Percentiles rank a stretch among this genome's conserved stretches.
Conservation (phyloP, 805 yeast genomes). For the Torulaspora microellipsoides region DNA sequence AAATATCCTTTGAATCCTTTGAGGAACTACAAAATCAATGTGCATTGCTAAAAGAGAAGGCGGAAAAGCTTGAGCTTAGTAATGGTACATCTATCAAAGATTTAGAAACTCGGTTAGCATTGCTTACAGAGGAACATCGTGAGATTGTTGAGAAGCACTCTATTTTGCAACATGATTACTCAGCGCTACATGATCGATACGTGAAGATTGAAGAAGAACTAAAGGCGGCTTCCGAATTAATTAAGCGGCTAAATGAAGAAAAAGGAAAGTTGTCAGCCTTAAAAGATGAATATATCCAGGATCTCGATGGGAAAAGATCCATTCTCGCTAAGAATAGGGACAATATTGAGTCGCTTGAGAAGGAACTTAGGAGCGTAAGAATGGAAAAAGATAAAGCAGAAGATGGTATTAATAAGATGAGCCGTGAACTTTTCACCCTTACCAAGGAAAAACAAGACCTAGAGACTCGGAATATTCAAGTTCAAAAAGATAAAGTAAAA, state of each 20-base stretch:
- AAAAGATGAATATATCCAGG: constrained; percentile 35
- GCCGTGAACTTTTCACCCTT: constrained; percentile 68
- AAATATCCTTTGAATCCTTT: constrained; percentile 53
- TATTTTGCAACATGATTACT: constrained; percentile 18
- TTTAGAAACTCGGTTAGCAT: background rate
- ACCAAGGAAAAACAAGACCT: constrained; percentile 53
- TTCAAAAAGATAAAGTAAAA: constrained; percentile 44
- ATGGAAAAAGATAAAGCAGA: constrained; percentile 61
- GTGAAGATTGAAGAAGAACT: constrained; percentile 13
- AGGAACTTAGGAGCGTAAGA: constrained; percentile 25
- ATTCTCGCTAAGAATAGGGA: constrained; percentile 14
- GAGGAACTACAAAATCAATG: constrained; percentile 39
- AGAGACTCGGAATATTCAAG: constrained; percentile 39
- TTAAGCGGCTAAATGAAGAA: constrained; percentile 23
- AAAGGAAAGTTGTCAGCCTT: constrained; percentile 23
- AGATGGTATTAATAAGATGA: constrained; percentile 87
- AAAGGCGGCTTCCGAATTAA: constrained; percentile 1
- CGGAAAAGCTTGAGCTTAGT: constrained; percentile 18
- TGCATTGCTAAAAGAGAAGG: constrained; percentile 30
- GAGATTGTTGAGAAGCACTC: constrained; percentile 10
- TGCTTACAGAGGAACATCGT: constrained; percentile 12
- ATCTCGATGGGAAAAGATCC: constrained; percentile 30
- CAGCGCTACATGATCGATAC: background rate
- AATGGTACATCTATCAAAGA: background rate
- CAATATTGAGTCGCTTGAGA: constrained; percentile 23